Percentiles rank a stretch among this genome's conserved stretches.
phyloP scores from a whole-genome alignment of 2,329 filamentous ascomycete genomes.

The Fusarium succisae region DNA sequence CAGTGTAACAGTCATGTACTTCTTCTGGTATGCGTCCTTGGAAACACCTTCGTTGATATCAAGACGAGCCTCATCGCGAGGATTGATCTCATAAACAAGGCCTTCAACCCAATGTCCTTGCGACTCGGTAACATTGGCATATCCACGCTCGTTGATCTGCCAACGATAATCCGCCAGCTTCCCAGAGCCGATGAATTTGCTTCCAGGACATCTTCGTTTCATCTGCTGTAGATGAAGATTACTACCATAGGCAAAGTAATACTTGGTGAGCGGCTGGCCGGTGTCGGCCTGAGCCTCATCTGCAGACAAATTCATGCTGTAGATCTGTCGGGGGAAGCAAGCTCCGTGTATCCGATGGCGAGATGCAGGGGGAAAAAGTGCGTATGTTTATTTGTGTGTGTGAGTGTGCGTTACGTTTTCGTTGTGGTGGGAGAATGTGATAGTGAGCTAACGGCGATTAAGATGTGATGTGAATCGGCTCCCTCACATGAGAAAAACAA shows the following conservation, averaged over 20 bases:
- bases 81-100: slow-evolving; percentile 53
- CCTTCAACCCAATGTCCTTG: slow-evolving; percentile 51
- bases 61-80: slow-evolving; percentile 50
- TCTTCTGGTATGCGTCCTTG: slow-evolving; percentile 51
- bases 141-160: slow-evolving; percentile 60
- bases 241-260: slow-evolving; percentile 59
- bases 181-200: slow-evolving; percentile 51
- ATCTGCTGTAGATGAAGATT: slow-evolving; percentile 58
- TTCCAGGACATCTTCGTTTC: slow-evolving; percentile 54
- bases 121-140: slow-evolving; percentile 53
- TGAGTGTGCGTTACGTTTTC: slow-evolving; percentile 13
- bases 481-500: slow-evolving; percentile 31
- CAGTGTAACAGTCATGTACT: slow-evolving; percentile 46
- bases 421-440: slow-evolving; percentile 15
- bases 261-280: slow-evolving; percentile 42
- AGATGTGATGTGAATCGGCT: slow-evolving; percentile 37
- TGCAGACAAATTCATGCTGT: slow-evolving; percentile 37
- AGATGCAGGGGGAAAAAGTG: neutral
- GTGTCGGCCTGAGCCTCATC: slow-evolving; percentile 26
- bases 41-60: slow-evolving; percentile 54
- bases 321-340: slow-evolving; percentile 36
- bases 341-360: slow-evolving; percentile 37
- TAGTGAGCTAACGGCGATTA: slow-evolving; percentile 35
- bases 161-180: slow-evolving; percentile 52
- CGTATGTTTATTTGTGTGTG: neutral